Evolutionary conservation across 2,329 filamentous ascomycete species (phyloP).

Genomic region (Phoma sp.): DNA sequence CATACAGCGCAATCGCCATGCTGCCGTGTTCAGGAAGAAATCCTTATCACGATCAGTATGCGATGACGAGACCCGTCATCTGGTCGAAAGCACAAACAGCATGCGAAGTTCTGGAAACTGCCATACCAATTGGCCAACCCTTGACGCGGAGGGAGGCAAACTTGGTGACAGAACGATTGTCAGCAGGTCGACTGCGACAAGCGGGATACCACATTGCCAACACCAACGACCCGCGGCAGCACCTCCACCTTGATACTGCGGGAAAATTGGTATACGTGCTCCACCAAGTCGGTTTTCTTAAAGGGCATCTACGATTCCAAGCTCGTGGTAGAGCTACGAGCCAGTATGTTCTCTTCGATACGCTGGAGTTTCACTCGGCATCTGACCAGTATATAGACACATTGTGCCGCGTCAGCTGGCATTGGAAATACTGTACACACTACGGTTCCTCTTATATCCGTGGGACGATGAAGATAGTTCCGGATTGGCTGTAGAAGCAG

Average conservation of each 20-base stretch:
- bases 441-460: neutral
- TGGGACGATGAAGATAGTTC: neutral
- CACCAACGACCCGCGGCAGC: neutral
- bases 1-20: neutral
- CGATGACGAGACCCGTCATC: neutral
- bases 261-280: neutral
- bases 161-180: neutral
- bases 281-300: neutral
- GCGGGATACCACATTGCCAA: neutral
- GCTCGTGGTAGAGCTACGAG: no score
- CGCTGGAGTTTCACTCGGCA: no score
- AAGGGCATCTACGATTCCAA: neutral
- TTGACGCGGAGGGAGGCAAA: neutral
- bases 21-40: neutral
- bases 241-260: neutral
- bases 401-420: neutral
- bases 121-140: neutral
- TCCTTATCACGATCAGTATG: neutral
- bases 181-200: neutral
- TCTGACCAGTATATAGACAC: no score
- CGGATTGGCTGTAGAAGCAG: neutral
- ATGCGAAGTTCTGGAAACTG: neutral
- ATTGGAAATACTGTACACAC: neutral
- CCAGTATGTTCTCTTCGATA: no score
- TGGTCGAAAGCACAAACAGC: neutral